Percentiles rank a stretch among this genome's conserved stretches.
Conservation (phyloP, 331 rosid genomes). For the Malus hybrid region DNA sequence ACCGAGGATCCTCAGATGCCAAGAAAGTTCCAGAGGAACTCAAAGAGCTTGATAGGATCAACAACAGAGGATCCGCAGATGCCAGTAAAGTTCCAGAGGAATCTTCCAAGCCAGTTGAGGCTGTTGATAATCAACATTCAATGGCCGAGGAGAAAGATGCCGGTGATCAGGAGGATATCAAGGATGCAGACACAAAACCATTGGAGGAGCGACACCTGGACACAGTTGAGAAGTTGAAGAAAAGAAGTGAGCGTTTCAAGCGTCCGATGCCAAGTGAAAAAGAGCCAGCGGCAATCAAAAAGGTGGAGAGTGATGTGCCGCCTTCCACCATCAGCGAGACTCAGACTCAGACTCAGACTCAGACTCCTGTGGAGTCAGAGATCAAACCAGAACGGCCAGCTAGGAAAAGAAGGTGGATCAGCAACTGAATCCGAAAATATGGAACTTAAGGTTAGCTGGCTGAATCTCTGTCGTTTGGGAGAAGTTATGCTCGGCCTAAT, state of each 20-base stretch:
- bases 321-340: conserved; percentile 51
- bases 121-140: conserved; percentile 34
- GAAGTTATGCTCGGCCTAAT: conserved; percentile 15
- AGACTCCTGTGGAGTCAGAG: conserved; percentile 48
- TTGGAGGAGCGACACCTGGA: conserved; percentile 69
- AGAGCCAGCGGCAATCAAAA: conserved; percentile 52
- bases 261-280: conserved; percentile 95
- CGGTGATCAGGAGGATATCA: conserved; percentile 44
- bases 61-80: conserved; percentile 41
- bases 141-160: conserved; percentile 55
- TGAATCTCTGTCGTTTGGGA: conserved; percentile 6
- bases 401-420: conserved; percentile 92
- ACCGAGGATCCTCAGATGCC: conserved; percentile 47
- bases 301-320: conserved; percentile 69
- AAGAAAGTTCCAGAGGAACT: conserved; percentile 49
- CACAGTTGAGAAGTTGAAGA: conserved; percentile 96
- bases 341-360: too few species aligned
- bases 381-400: conserved; percentile 93
- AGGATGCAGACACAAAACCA: conserved; percentile 27
- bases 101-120: conserved; percentile 39
- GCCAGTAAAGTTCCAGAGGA: conserved; percentile 55
- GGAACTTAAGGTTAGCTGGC: conserved; percentile 10
- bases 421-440: conserved; percentile 30
- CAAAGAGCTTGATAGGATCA: conserved; percentile 49
- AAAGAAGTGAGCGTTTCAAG: conserved; percentile 97